Base-by-base conservation (phyloP, 139 green algal species). In the Haematococcus sp. region DNA sequence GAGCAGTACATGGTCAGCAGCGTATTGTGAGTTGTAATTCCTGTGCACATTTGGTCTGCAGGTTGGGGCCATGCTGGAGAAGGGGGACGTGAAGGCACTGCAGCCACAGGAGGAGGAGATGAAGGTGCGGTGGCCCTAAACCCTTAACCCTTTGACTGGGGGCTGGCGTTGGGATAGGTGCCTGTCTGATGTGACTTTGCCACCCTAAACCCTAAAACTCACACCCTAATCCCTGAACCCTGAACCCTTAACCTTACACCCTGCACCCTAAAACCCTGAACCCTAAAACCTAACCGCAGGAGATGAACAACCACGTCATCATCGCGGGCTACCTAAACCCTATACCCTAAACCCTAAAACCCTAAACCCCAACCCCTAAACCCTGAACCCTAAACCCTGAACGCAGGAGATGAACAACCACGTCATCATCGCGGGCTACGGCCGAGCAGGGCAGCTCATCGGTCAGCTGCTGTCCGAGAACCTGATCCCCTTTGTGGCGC, bases 401-500 rank as follows among this genome's bases (percentile, higher is more conserved):
- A n/a, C 66, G 17, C 79, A 83, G 70, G 91, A 95, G 73, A 74
- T 98, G 68, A 89, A 87, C 28, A 89, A 86, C 43, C 95, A 98
- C 78, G 94, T 98, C 73, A 97, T 98, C 84, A 96, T 98, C 58
- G 83, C 80, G 0, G 78, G 94, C 34, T 98, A 95, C 86, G 95
- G 94, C 17, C 88, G 95, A 25, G 87, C 93, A 25, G 88, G 89
- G 17, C 90, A 97, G 84, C 90, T 97, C 43, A 97, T 98, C 59
- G 92, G 83, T 23, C 91, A 98, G 84, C 84, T 99, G 76, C 89
- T 99, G 40, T 88, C 55, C 3, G 94, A 99, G 88, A 82, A 92
- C 59, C 84, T 98, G 35, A 98, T 99, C 69, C 95, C 94, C 31
- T 99, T 97, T 76, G 95, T 99, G 43, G 96, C 94, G 1, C 76